A percentile compares a stretch with the other conserved stretches of the same genome.
Conservation (phyloP, 495 filamentous ascomycete species). For the Podospora pseudopauciseta region DNA sequence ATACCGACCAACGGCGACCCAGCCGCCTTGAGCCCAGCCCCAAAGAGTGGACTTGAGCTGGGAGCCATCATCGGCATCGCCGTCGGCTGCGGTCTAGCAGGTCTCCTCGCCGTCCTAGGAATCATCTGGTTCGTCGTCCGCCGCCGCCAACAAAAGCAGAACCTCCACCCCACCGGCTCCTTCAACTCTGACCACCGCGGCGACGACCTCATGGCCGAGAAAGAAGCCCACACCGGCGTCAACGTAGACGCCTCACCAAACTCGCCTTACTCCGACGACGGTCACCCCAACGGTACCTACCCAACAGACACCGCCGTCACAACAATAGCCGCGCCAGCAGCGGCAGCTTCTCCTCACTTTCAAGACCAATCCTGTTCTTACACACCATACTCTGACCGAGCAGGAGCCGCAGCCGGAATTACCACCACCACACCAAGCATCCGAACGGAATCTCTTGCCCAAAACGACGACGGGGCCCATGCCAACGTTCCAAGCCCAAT, state of each 20-base stretch:
- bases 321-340: constrained; percentile 7
- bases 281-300: constrained; percentile 15
- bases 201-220: constrained; percentile 40
- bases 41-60: constrained; percentile 24
- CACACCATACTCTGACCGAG: constrained; percentile 39
- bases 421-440: constrained; percentile 14
- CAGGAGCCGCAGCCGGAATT: constrained; percentile 7
- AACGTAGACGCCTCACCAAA: constrained; percentile 30
- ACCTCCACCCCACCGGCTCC: constrained; percentile 10
- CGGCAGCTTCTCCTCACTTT: not conserved
- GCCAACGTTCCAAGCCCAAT: constrained; percentile 18
- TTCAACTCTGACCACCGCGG: constrained; percentile 27
- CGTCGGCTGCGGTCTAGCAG: constrained; percentile 35
- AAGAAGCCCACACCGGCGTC: constrained; percentile 34
- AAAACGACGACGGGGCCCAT: constrained; percentile 10
- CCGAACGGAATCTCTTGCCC: constrained; percentile 14
- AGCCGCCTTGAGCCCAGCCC: not conserved
- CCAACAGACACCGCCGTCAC: not conserved
- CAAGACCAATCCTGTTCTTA: constrained; percentile 27
- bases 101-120: constrained; percentile 32
- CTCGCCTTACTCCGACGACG: constrained; percentile 40
- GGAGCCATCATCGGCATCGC: constrained; percentile 45
- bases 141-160: constrained; percentile 24
- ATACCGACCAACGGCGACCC: no score
- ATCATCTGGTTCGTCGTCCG: constrained; percentile 38